A percentile compares a stretch with the other conserved stretches of the same genome.
phyloP scores from a whole-genome alignment of 2,329 filamentous ascomycete species.

The Pezicula neosporulosa region DNA sequence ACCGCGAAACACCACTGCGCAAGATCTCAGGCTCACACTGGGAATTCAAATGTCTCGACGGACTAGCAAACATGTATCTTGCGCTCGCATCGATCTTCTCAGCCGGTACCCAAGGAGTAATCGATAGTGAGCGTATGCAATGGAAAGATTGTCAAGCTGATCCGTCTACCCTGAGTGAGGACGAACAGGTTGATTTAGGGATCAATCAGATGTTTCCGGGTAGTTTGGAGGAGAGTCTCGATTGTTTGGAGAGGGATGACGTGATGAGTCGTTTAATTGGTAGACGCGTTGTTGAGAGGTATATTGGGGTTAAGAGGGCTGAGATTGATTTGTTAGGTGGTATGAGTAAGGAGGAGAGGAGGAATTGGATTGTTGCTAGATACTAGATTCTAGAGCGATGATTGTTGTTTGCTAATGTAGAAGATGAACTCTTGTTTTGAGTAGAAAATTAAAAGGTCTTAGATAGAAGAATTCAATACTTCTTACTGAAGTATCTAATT shows the following conservation, averaged over 20 bases:
- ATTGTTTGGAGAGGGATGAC: slow-evolving; percentile 44
- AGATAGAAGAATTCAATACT: too few relatives aligned
- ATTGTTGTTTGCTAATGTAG: too few relatives aligned
- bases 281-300: slow-evolving; percentile 49
- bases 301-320: slow-evolving; percentile 53
- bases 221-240: slow-evolving; percentile 51
- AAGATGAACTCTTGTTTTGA: too few relatives aligned
- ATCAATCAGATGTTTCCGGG: slow-evolving; percentile 52
- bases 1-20: slow-evolving; percentile 71
- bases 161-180: slow-evolving; percentile 44
- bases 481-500: too few relatives aligned
- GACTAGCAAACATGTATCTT: slow-evolving; percentile 75
- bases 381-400: slow-evolving; percentile 41
- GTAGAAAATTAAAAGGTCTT: too few relatives aligned
- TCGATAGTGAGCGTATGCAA: slow-evolving; percentile 36
- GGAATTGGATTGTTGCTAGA: slow-evolving; percentile 61
- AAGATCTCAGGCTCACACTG: slow-evolving; percentile 66
- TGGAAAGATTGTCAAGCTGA: slow-evolving; percentile 53
- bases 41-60: slow-evolving; percentile 78
- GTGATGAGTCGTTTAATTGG: slow-evolving; percentile 45
- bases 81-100: slow-evolving; percentile 58
- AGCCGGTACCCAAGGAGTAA: slow-evolving; percentile 55
- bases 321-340: slow-evolving; percentile 49
- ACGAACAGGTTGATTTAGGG: slow-evolving; percentile 46
- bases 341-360: slow-evolving; percentile 45